These are phyloP conservation scores for Tulasnella sp. DNA, from an alignment of 768 basidiomycete species.

Conservation along the genomic window DNA sequence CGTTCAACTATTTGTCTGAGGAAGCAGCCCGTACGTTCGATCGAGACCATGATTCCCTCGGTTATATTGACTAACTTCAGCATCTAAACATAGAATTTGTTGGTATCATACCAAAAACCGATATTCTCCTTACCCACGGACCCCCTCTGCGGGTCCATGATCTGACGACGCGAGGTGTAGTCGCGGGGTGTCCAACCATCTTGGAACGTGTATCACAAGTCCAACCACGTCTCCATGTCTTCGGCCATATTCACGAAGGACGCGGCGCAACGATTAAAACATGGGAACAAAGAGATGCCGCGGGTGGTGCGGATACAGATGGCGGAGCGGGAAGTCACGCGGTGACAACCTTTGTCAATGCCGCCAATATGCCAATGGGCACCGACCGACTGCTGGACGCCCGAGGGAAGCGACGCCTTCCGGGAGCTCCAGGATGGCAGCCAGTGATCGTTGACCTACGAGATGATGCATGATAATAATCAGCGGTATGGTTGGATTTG, in stretches of 20 bases:
- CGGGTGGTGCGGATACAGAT: not conserved
- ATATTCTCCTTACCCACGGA: conserved; percentile 16
- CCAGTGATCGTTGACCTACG: conserved; percentile 15
- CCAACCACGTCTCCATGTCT: conserved; percentile 12
- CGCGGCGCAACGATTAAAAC: not conserved
- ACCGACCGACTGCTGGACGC: not conserved
- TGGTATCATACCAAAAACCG: not conserved
- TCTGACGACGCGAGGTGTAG: not conserved
- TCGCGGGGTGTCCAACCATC: conserved; percentile 8
- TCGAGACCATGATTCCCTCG: not conserved
- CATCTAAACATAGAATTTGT: conserved; percentile 1
- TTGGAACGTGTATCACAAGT: not conserved
- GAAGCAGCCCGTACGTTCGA: conserved; percentile 1
- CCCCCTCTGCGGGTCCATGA: conserved; percentile 10
- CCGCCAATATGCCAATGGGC: conserved; percentile 5
- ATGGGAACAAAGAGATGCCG: not conserved
- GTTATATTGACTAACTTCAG: not conserved
- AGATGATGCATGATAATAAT: not conserved
- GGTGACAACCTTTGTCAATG: conserved; percentile 13
- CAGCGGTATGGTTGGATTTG: no score
- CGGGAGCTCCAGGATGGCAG: not conserved
- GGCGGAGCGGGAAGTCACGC: not conserved
- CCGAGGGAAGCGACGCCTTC: not conserved
- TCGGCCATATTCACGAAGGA: conserved; percentile 16
- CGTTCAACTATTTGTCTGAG: conserved; percentile 11